Percentiles rank a stretch among this genome's conserved stretches.
Conservation (phyloP, 306 rosid species). For the Sindora glabra region DNA sequence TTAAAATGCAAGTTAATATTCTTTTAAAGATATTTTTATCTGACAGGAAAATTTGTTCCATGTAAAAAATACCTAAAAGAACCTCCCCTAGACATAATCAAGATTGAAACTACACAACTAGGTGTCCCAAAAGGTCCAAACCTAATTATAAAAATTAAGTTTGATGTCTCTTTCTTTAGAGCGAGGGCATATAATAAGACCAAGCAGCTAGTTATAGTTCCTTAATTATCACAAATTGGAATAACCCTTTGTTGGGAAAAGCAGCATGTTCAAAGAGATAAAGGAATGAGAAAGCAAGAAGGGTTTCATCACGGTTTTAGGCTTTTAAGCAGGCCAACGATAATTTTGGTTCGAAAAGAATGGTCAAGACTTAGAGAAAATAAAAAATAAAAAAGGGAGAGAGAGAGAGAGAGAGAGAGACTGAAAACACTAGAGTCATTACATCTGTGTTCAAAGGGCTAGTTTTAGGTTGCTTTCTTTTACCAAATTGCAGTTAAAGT, state of each 20-base stretch:
- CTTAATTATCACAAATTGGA: slow-evolving; percentile 26
- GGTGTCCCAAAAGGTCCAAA: background rate
- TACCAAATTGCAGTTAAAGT: slow-evolving; percentile 38
- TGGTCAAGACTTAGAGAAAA: slow-evolving; percentile 18
- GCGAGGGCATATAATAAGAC: slow-evolving; percentile 15
- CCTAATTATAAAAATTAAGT: background rate
- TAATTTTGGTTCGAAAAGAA: slow-evolving; percentile 31
- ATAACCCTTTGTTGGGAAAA: slow-evolving; percentile 28
- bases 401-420: no score
- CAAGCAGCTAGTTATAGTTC: background rate
- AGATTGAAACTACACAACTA: background rate
- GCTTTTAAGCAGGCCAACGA: slow-evolving; percentile 45
- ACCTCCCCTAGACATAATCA: no score
- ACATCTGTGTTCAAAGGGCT: slow-evolving; percentile 19
- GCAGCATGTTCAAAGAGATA: slow-evolving; percentile 31
- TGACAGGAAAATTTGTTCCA: no score
- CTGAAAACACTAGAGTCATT: no score
- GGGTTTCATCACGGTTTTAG: slow-evolving; percentile 40
- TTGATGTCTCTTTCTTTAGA: slow-evolving; percentile 16
- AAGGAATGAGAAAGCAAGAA: slow-evolving; percentile 21
- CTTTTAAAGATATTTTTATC: no score
- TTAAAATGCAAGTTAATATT: no score
- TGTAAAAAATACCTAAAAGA: no score
- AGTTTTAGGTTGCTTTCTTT: slow-evolving; percentile 29
- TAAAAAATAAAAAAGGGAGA: slow-evolving; percentile 9